Base-by-base conservation (phyloP, 2,329 filamentous ascomycete genomes). In the Aspergillus tamarii region DNA sequence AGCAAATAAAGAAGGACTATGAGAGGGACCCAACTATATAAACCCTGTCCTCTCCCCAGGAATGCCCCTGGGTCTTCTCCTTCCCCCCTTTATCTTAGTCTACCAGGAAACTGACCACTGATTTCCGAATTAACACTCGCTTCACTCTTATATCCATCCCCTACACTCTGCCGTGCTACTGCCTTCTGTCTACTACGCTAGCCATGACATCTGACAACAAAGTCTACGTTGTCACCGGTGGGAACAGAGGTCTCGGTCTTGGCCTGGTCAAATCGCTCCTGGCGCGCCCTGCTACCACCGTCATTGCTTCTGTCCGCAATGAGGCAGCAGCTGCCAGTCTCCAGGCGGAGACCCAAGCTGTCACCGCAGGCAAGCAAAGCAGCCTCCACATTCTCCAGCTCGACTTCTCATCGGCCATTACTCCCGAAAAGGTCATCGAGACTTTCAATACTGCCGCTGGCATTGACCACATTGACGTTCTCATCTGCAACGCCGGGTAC, bases 401-500 rank as follows among this genome's bases (percentile, higher is more conserved):
- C 23, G 68, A 72, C 26, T 72, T 74, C 50, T 66, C 69, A 11
- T 62, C 68, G 4, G 63, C 62, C 4, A 52, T 65, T 28, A 16
- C 62, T 4, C 61, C 65, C 3, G 57, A 66, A 8, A 55, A 48
- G n/a, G 67, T 70, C 30, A 41, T 32, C 16, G 48, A 64, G 12
- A 14, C 21, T 2, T 34, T 65, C n/a, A 16, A 55, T 28, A 23
- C 69, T 14, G 64, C 63, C 3, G 69, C 64, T 39, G 16, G 28
- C 16, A 6, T 77, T 53, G 65, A 69, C 19, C 74, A 76, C 45
- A 62, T 71, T 36, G 73, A 69, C 52, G 66, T 69, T 16, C 72
- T 76, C 28, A 66, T 67, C 57, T 69, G 66, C 46, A 73, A 72
- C 43, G 75, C 73, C 14, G 74, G 65, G 60, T 72, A 85, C 62